phyloP scores from a whole-genome alignment of 176 grass and related monocot species.

The Lolium multiflorum region DNA sequence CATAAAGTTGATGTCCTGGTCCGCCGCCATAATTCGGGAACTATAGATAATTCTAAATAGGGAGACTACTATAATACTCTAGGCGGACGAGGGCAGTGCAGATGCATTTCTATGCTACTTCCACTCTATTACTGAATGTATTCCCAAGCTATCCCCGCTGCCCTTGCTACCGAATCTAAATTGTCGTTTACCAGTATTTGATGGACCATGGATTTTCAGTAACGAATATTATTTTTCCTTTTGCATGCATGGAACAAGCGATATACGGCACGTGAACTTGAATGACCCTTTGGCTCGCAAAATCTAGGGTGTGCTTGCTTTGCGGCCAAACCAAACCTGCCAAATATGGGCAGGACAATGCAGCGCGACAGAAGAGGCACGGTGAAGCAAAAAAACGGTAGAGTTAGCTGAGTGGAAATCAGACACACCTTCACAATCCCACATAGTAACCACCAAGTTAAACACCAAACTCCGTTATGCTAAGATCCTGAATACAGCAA shows the following conservation, averaged over 20 bases:
- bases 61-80: background rate
- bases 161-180: constrained; percentile 13
- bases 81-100: background rate
- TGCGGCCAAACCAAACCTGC: background rate
- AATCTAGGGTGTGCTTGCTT: background rate
- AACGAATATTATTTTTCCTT: background rate
- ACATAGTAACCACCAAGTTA: constrained; percentile 3
- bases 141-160: background rate
- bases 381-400: too few species aligned
- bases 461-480: background rate
- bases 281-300: background rate
- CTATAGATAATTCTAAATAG: constrained; percentile 12
- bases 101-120: background rate
- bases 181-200: background rate
- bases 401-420: too few species aligned
- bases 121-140: background rate
- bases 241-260: background rate
- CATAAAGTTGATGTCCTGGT: constrained; percentile 15
- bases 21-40: constrained; percentile 15
- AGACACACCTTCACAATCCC: background rate
- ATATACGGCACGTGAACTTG: background rate
- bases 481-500: background rate
- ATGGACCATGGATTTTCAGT: background rate
- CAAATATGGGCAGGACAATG: background rate
- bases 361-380: too few species aligned